A percentile compares a stretch with the other conserved stretches of the same genome.
phyloP scores from a whole-genome alignment of 352 stramenopile species.

The Elongisporangium prolatum region DNA sequence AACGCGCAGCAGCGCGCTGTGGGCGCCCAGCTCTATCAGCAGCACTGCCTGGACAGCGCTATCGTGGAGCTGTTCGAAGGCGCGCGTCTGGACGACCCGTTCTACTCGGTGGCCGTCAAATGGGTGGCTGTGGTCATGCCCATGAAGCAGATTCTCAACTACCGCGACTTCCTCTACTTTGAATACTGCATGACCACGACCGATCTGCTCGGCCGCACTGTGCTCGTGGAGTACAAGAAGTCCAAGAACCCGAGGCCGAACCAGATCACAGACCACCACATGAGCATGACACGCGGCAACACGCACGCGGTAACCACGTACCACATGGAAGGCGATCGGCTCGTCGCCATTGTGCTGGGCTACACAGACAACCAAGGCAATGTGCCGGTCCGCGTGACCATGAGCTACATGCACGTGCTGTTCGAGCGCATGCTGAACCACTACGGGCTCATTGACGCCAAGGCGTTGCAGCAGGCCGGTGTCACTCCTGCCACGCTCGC shows the following conservation, averaged over 20 bases:
- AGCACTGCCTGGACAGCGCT: too few species aligned
- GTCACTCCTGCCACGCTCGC: too few species aligned
- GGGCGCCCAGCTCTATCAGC: too few species aligned
- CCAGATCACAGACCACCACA: slow-evolving; percentile 15
- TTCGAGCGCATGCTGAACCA: slow-evolving; percentile 20
- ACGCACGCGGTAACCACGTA: slow-evolving; percentile 1
- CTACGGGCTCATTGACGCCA: slow-evolving; percentile 19
- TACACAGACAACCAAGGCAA: too few species aligned
- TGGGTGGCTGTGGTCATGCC: slow-evolving; percentile 15
- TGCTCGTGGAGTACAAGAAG: too few species aligned
- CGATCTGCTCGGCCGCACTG: too few species aligned
- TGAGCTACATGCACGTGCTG: slow-evolving; percentile 23
- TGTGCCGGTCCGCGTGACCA: slow-evolving; percentile 9
- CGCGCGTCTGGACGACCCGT: slow-evolving; percentile 21
- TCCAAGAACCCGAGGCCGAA: not conserved
- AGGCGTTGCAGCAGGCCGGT: slow-evolving; percentile 13
- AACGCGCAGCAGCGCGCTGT: too few species aligned
- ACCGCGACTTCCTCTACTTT: slow-evolving; percentile 29
- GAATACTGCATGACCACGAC: slow-evolving; percentile 5
- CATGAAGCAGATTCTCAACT: too few species aligned
- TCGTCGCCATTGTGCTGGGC: slow-evolving; percentile 2
- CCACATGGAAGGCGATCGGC: slow-evolving; percentile 4
- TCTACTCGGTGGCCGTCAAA: slow-evolving; percentile 25
- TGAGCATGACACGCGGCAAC: too few species aligned
- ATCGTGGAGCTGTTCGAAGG: too few species aligned